Conservation (phyloP, 2,329 filamentous ascomycete genomes). For the Aspergillus chevalieri region DNA sequence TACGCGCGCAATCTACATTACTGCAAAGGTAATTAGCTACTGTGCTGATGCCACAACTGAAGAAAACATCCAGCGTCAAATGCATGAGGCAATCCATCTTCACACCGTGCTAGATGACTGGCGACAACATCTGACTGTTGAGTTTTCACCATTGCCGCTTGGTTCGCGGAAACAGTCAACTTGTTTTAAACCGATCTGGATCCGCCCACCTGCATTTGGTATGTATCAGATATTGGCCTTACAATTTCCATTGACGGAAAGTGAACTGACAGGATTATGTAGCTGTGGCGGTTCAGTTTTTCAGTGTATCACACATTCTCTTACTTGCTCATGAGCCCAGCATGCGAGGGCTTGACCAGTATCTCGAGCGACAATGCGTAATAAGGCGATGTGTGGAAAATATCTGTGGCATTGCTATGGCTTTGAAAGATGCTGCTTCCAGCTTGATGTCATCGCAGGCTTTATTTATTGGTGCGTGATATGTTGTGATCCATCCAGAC, state of each 20-base stretch:
- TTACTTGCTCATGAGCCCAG: conserved; percentile 16
- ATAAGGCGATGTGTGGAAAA: conserved; percentile 14
- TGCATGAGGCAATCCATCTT: conserved; percentile 13
- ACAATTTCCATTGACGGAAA: background rate
- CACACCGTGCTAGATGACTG: conserved; percentile 19
- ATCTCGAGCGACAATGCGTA: conserved; percentile 11
- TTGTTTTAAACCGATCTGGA: conserved; percentile 17
- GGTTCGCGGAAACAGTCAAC: background rate
- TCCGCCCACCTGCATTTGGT: conserved; percentile 21
- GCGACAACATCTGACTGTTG: conserved; percentile 17
- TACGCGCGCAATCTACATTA: conserved; percentile 23
- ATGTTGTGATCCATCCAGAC: background rate
- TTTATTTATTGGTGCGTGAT: conserved; percentile 17
- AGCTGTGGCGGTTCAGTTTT: conserved; percentile 19
- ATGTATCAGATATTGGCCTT: background rate
- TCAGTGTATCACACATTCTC: conserved; percentile 14
- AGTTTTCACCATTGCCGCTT: conserved; percentile 19
- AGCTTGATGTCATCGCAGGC: conserved; percentile 21
- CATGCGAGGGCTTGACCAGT: conserved; percentile 14
- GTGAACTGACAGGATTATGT: background rate
- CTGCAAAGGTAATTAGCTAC: conserved; percentile 18
- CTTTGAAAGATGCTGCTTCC: conserved; percentile 17
- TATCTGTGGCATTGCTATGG: conserved; percentile 22
- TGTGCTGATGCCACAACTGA: conserved; percentile 10
- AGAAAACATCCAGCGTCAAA: conserved; percentile 7